Evolutionary conservation across 768 basidiomycete species (phyloP).

Genomic region (Collybia mongolica): DNA sequence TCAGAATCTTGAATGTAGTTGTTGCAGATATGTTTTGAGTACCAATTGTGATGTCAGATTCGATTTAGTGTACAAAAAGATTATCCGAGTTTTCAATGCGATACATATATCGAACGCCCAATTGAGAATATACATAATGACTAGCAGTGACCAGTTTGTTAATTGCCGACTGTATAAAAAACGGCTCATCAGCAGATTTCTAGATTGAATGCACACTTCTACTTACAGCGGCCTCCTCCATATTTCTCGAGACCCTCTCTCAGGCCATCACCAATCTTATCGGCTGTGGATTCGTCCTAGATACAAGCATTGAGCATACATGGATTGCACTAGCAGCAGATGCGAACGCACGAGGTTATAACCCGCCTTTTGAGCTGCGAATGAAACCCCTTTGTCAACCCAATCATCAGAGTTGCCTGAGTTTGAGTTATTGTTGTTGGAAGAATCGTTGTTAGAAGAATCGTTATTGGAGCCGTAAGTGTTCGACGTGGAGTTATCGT

Average conservation of each 20-base stretch:
- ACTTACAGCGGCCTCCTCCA: constrained; percentile 26
- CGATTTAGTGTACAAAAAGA: too few species aligned
- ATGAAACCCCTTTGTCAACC: constrained; percentile 38
- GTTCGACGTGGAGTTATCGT: constrained; percentile 9
- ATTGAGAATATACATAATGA: too few species aligned
- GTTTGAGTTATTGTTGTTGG: constrained; percentile 9
- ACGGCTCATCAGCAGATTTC: neutral
- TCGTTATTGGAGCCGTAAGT: constrained; percentile 11
- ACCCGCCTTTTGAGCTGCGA: constrained; percentile 38
- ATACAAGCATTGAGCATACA: neutral
- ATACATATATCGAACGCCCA: too few species aligned
- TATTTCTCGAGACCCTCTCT: constrained; percentile 35
- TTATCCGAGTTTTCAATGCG: too few species aligned
- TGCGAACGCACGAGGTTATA: constrained; percentile 38
- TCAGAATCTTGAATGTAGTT: too few species aligned
- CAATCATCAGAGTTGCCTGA: constrained; percentile 21
- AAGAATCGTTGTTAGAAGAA: constrained; percentile 16
- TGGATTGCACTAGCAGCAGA: neutral
- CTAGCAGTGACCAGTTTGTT: neutral
- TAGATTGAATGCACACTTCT: neutral
- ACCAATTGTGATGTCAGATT: too few species aligned
- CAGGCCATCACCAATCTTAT: constrained; percentile 35
- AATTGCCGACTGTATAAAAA: neutral
- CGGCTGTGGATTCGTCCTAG: constrained; percentile 35
- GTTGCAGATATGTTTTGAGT: too few species aligned